Base-by-base conservation (phyloP, 176 grass and related monocot species). In the Triticum urartu region DNA sequence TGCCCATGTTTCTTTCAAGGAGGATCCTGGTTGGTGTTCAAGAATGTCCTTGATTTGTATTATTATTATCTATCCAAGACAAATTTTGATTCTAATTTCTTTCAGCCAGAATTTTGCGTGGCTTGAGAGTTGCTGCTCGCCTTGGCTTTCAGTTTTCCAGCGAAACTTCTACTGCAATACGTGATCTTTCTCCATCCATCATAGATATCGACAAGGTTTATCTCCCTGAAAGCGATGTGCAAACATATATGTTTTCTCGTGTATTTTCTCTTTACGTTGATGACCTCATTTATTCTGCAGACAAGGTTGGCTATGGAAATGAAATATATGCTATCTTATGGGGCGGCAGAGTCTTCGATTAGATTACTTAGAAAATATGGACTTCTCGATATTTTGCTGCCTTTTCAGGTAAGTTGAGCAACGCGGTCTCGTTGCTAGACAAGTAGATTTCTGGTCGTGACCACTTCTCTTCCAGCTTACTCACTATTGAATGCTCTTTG, bases 81-180 rank as follows among this genome's bases (percentile, higher is more conserved):
- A 60, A 67, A 45, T 61, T 79, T 91, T 86, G 56, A 72, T 73
- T 75, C 26, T 67, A 43, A 52, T 86, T 80, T 89, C 86, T 89
- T 84, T 65, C 90, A 98, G 96, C 96, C 39, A 95, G 93, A 86
- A 95, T 98, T 86, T 92, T 98, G 89, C 90, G 96, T 86, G 93
- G 93, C 80, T 92, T 98, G 69, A 92, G 96, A 94, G 90, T 98
- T 94, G 96, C 80, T 83, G 91, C 68, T 83, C 90, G 93, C 33
- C 91, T 98, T 83, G 93, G 90, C 83, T 94, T 98, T 63, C 83
- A 72, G 66, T 92, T 98, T 89, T 95, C 93, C 65, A 86, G 85
- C 47, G 93, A 94, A 87, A 92, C 91, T 84, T 86, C 86, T 47
- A 81, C 71, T 72, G 96, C 93, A 35, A 90, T 95, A 84, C 86